Evolutionary conservation across 495 filamentous ascomycete species (phyloP).

Genomic region (Penicillium longicatenatum): DNA sequence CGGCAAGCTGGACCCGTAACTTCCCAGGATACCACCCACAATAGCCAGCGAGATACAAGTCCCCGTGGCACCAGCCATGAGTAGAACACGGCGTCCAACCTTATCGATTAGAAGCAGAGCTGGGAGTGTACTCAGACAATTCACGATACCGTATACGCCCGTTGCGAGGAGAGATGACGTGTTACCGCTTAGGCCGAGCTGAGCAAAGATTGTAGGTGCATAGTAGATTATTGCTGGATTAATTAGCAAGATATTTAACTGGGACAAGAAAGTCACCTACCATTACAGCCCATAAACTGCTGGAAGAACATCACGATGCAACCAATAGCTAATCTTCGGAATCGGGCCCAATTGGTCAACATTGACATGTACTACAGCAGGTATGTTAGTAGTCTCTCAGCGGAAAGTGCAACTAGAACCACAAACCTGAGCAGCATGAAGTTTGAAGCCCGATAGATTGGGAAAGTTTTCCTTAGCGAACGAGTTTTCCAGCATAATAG

Average conservation of each 20-base stretch:
- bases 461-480: slow-evolving; percentile 73
- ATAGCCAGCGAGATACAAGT: slow-evolving; percentile 71
- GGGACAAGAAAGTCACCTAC: slow-evolving; percentile 11
- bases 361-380: slow-evolving; percentile 60
- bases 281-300: slow-evolving; percentile 69
- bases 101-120: slow-evolving; percentile 77
- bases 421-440: slow-evolving; percentile 38
- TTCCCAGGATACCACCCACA: slow-evolving; percentile 72
- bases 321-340: slow-evolving; percentile 73
- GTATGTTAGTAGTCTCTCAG: slow-evolving; percentile 4
- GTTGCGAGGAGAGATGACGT: slow-evolving; percentile 73
- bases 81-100: slow-evolving; percentile 62
- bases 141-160: slow-evolving; percentile 77
- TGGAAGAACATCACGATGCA: slow-evolving; percentile 80
- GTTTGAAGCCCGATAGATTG: slow-evolving; percentile 58
- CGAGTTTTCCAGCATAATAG: slow-evolving; percentile 77
- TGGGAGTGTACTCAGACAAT: slow-evolving; percentile 73
- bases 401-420: too few species aligned
- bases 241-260: not conserved
- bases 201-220: slow-evolving; percentile 71
- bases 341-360: slow-evolving; percentile 69
- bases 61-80: slow-evolving; percentile 48
- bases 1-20: slow-evolving; percentile 59
- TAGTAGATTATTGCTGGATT: slow-evolving; percentile 70
- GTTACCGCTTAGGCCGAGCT: slow-evolving; percentile 64